Evolutionary conservation across 331 rosid species (phyloP).

Genomic region (Pyrus hybrid): DNA sequence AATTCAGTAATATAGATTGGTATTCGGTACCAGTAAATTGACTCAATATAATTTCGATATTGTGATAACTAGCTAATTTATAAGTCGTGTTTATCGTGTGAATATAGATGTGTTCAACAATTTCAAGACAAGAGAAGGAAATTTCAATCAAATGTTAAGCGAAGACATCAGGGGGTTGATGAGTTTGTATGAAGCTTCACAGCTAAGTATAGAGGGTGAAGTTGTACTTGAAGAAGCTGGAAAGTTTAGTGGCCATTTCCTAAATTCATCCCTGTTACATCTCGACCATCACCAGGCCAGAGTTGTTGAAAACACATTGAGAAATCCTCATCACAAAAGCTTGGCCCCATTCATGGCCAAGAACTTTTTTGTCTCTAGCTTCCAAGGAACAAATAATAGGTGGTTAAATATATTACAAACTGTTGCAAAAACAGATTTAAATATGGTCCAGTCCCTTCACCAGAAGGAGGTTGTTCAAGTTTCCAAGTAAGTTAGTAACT

Average conservation of each 20-base stretch:
- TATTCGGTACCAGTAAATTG: neutral
- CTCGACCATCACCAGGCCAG: slow-evolving; percentile 15
- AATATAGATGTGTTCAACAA: slow-evolving; percentile 26
- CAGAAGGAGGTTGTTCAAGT: slow-evolving; percentile 30
- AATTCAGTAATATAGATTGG: no score
- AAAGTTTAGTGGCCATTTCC: slow-evolving; percentile 19
- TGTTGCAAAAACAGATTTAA: slow-evolving; percentile 27
- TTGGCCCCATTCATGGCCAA: slow-evolving; percentile 29
- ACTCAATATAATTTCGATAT: no score
- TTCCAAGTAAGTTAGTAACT: slow-evolving; percentile 36
- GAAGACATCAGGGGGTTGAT: slow-evolving; percentile 28
- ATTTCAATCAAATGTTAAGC: neutral
- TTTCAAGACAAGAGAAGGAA: slow-evolving; percentile 22
- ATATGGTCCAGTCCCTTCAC: slow-evolving; percentile 15
- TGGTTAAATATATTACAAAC: slow-evolving; percentile 26
- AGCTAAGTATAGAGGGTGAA: slow-evolving; percentile 44
- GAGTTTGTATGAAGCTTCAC: slow-evolving; percentile 61
- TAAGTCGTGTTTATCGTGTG: neutral
- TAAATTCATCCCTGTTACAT: slow-evolving; percentile 9
- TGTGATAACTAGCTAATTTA: no score
- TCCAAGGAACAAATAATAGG: neutral
- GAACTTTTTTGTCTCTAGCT: slow-evolving; percentile 6
- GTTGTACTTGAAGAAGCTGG: slow-evolving; percentile 40
- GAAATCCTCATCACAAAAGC: slow-evolving; percentile 42
- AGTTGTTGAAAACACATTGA: slow-evolving; percentile 21